These are phyloP conservation scores for Neurospora sp. DNA, from an alignment of 495 filamentous ascomycete species.

Conservation along the genomic window DNA sequence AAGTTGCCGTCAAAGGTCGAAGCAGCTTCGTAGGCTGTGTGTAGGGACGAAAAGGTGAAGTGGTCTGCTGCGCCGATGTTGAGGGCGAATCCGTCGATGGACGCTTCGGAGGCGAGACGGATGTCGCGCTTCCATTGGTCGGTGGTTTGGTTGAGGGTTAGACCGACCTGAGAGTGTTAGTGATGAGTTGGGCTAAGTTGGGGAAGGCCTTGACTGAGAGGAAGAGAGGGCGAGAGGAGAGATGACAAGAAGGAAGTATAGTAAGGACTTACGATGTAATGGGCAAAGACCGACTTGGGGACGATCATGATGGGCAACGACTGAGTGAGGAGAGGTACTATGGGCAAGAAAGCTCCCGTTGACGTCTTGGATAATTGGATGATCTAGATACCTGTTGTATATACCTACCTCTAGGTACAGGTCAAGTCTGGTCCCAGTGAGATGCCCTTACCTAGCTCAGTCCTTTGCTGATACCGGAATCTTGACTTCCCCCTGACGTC, in stretches of 20 bases:
- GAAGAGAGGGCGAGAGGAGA: neutral
- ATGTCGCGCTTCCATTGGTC: slow-evolving; percentile 51
- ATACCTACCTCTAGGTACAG: no score
- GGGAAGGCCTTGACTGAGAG: neutral
- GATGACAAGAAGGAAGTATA: neutral
- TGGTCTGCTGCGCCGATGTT: slow-evolving; percentile 46
- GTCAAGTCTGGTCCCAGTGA: no score
- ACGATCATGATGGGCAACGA: neutral
- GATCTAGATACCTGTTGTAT: no score
- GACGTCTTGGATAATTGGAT: neutral
- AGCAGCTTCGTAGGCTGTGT: slow-evolving; percentile 35
- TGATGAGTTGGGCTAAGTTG: neutral
- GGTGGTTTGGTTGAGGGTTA: slow-evolving; percentile 28
- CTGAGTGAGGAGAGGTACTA: neutral
- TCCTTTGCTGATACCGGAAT: no score
- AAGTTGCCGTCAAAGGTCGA: neutral
- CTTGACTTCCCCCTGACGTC: no score
- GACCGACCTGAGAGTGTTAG: slow-evolving; percentile 17
- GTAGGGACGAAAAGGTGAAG: slow-evolving; percentile 35
- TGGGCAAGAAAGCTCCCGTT: neutral
- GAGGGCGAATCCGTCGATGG: slow-evolving; percentile 59
- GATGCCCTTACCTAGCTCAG: no score
- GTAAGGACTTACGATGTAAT: slow-evolving; percentile 23
- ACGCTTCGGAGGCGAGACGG: slow-evolving; percentile 39
- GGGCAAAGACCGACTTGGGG: slow-evolving; percentile 27